Percentiles rank a stretch among this genome's conserved stretches.
These are phyloP conservation scores for Ustilago tritici DNA, from an alignment of 1,284 basidiomycete genomes.

Conservation along the genomic window DNA sequence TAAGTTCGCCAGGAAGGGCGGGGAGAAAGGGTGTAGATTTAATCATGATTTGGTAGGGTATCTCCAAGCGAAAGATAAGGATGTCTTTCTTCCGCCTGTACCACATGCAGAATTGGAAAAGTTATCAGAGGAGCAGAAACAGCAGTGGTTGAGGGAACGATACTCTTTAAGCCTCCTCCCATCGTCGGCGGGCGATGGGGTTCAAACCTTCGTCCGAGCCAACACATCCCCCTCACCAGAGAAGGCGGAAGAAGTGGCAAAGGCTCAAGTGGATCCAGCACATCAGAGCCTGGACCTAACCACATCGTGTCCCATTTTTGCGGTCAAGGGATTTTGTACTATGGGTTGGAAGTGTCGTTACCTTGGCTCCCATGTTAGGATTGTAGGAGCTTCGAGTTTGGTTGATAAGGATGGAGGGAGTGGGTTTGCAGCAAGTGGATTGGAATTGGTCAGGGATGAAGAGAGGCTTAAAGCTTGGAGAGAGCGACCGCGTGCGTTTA, in stretches of 20 bases:
- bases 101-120: conserved; percentile 13
- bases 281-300: conserved; percentile 74
- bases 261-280: conserved; percentile 39
- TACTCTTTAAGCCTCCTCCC: conserved; percentile 38
- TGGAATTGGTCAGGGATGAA: conserved; percentile 73
- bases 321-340: conserved; percentile 82
- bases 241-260: background rate
- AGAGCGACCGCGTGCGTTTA: conserved; percentile 31
- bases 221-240: conserved; percentile 66
- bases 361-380: conserved; percentile 78
- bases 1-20: conserved; percentile 30
- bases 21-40: conserved; percentile 75
- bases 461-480: conserved; percentile 72
- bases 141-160: conserved; percentile 42
- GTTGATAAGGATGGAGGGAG: background rate
- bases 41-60: conserved; percentile 84
- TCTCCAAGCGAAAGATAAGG: conserved; percentile 80
- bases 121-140: conserved; percentile 16
- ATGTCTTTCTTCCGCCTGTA: conserved; percentile 73
- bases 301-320: conserved; percentile 78
- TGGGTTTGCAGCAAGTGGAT: conserved; percentile 54
- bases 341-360: conserved; percentile 92
- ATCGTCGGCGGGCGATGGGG: conserved; percentile 5
- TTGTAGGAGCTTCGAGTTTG: conserved; percentile 43
- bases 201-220: conserved; percentile 25